phyloP scores from a whole-genome alignment of 1,284 basidiomycete species.

The Boletus calvinii region DNA sequence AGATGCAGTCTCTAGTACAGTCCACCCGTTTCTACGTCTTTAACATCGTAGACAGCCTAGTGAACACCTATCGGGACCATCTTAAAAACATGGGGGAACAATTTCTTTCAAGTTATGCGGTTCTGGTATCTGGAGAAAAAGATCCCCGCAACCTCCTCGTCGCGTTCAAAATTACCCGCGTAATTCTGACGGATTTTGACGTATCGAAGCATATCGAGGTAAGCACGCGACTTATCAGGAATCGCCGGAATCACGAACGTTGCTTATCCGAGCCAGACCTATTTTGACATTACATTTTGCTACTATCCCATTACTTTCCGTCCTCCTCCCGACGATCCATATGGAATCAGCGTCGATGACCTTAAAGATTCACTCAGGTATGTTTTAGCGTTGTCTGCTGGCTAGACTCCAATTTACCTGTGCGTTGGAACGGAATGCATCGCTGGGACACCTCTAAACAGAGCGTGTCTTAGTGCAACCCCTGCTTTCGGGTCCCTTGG shows the following conservation, averaged over 20 bases:
- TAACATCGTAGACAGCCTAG: constrained; percentile 76
- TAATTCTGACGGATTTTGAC: constrained; percentile 88
- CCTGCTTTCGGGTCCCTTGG: constrained; percentile 84
- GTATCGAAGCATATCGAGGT: constrained; percentile 76
- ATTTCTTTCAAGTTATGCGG: constrained; percentile 78
- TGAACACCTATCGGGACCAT: constrained; percentile 71
- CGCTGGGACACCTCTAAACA: constrained; percentile 15
- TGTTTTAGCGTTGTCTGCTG: constrained; percentile 3
- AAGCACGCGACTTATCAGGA: constrained; percentile 21
- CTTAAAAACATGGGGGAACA: constrained; percentile 70
- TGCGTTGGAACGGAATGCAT: constrained; percentile 1
- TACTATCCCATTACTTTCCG: constrained; percentile 99
- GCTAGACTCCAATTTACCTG: constrained; percentile 25
- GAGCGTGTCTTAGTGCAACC: constrained; percentile 72
- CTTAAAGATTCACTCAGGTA: constrained; percentile 76
- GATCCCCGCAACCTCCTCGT: constrained; percentile 94
- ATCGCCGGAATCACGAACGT: background rate
- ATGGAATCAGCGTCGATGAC: constrained; percentile 89
- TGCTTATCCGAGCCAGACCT: constrained; percentile 49
- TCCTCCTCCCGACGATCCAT: constrained; percentile 92
- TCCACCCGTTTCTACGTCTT: constrained; percentile 83
- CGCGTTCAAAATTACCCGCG: constrained; percentile 84
- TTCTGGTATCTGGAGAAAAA: constrained; percentile 91
- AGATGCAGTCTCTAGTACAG: constrained; percentile 81
- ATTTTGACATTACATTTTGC: constrained; percentile 97